Evolutionary conservation across 2,329 filamentous ascomycete species (phyloP).

Genomic region (Camillea tinctor): DNA sequence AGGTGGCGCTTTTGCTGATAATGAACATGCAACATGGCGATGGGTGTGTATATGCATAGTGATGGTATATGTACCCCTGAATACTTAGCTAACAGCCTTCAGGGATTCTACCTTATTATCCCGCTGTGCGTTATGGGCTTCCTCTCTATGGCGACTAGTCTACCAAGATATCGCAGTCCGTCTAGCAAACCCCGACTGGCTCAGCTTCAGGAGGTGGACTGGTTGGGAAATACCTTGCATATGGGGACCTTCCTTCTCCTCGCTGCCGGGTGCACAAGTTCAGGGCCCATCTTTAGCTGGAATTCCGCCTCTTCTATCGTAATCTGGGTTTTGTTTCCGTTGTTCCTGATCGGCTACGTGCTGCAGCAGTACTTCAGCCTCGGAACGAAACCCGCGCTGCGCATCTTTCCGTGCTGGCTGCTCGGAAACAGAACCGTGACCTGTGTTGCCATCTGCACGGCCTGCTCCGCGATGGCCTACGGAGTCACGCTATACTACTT

Average conservation of each 20-base stretch:
- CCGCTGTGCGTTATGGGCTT: slow-evolving; percentile 12
- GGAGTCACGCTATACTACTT: slow-evolving; percentile 50
- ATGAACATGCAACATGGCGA: slow-evolving; percentile 40
- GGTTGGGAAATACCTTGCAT: slow-evolving; percentile 31
- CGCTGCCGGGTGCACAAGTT: slow-evolving; percentile 49
- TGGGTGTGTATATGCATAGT: slow-evolving; percentile 27
- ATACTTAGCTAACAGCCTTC: slow-evolving; percentile 1
- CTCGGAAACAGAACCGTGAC: slow-evolving; percentile 40
- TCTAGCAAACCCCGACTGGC: slow-evolving; percentile 13
- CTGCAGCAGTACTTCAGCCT: slow-evolving; percentile 47
- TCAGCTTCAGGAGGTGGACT: slow-evolving; percentile 31
- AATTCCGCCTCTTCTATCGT: slow-evolving; percentile 42
- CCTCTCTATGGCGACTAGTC: slow-evolving; percentile 41
- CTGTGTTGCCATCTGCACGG: slow-evolving; percentile 42
- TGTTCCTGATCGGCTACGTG: slow-evolving; percentile 43
- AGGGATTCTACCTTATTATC: slow-evolving; percentile 23
- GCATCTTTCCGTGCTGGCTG: slow-evolving; percentile 44
- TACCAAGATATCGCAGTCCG: slow-evolving; percentile 36
- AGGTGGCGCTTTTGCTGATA: slow-evolving; percentile 34
- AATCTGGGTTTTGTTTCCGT: slow-evolving; percentile 45
- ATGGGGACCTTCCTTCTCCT: slow-evolving; percentile 36
- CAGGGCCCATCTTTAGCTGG: slow-evolving; percentile 51
- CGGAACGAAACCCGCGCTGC: slow-evolving; percentile 41
- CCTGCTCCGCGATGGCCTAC: slow-evolving; percentile 35
- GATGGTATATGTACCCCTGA: not conserved